These are phyloP conservation scores for Phaseolus lunatus DNA, from an alignment of 306 rosid genomes.

Conservation along the genomic window DNA sequence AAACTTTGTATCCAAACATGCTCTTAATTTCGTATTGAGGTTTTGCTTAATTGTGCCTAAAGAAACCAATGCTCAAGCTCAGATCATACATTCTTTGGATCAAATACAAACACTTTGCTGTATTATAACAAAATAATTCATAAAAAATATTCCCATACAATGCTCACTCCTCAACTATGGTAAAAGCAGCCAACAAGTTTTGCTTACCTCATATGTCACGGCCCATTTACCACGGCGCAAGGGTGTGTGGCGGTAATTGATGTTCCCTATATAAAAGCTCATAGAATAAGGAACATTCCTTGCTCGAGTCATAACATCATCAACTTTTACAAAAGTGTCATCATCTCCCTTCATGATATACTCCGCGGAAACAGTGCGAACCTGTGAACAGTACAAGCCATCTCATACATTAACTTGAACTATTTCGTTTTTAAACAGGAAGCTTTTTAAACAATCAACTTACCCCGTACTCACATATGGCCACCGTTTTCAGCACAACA, in stretches of 20 bases:
- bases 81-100: slow-evolving; percentile 6
- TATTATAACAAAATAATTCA: slow-evolving; percentile 1
- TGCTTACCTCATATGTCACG: slow-evolving; percentile 85
- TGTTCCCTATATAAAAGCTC: slow-evolving; percentile 91
- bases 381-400: slow-evolving; percentile 58
- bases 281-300: slow-evolving; percentile 52
- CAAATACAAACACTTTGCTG: slow-evolving; percentile 14
- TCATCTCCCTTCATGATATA: slow-evolving; percentile 97
- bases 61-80: not conserved
- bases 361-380: slow-evolving; percentile 67
- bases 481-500: slow-evolving; percentile 94
- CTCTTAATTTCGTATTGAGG: not conserved
- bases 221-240: slow-evolving; percentile 98
- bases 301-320: slow-evolving; percentile 62
- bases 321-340: slow-evolving; percentile 90
- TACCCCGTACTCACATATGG: slow-evolving; percentile 97
- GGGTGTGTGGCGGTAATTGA: slow-evolving; percentile 87
- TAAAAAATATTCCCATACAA: not conserved
- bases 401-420: slow-evolving; percentile 10
- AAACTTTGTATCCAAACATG: no score
- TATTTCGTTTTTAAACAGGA: slow-evolving; percentile 5
- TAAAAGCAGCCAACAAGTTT: slow-evolving; percentile 19
- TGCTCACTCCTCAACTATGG: slow-evolving; percentile 3
- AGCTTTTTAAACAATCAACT: slow-evolving; percentile 44
- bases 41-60: not conserved